phyloP scores from a whole-genome alignment of 179 eudicot genomes.

The Silene noctiflora region DNA sequence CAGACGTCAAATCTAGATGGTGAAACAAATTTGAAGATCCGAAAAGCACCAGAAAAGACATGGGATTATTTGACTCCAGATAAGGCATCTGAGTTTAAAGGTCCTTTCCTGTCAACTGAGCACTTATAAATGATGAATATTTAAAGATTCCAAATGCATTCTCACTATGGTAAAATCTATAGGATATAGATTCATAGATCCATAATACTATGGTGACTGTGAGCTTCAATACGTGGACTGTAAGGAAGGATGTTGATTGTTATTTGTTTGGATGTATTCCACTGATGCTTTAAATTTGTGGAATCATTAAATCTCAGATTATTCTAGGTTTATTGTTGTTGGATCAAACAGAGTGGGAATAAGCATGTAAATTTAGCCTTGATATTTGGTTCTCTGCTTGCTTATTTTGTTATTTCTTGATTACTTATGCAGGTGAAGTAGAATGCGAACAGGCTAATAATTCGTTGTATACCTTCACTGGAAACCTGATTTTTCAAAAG shows the following conservation, averaged over 20 bases:
- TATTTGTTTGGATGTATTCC: background rate
- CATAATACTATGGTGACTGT: background rate
- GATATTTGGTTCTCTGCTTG: conserved; percentile 10
- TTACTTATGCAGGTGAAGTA: conserved; percentile 63
- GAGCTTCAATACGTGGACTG: background rate
- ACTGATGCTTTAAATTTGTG: background rate
- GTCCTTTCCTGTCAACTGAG: conserved; percentile 30
- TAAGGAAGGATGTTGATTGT: conserved; percentile 1
- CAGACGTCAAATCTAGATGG: conserved; percentile 99
- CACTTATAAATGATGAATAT: background rate
- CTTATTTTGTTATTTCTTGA: conserved; percentile 15
- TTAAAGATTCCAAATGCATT: background rate
- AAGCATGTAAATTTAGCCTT: conserved; percentile 1
- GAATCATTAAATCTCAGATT: background rate
- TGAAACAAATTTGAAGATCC: conserved; percentile 95
- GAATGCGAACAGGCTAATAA: conserved; percentile 98
- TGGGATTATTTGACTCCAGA: conserved; percentile 85
- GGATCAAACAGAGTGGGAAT: background rate
- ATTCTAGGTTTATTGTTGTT: background rate
- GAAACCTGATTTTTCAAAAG: conserved; percentile 78
- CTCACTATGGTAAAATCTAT: background rate
- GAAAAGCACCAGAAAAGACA: conserved; percentile 94
- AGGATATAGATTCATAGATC: background rate
- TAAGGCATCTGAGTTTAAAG: conserved; percentile 83
- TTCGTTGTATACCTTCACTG: conserved; percentile 94